These are phyloP conservation scores for Sarcodon aspratus DNA, from an alignment of 768 basidiomycete species.

Conservation along the genomic window DNA sequence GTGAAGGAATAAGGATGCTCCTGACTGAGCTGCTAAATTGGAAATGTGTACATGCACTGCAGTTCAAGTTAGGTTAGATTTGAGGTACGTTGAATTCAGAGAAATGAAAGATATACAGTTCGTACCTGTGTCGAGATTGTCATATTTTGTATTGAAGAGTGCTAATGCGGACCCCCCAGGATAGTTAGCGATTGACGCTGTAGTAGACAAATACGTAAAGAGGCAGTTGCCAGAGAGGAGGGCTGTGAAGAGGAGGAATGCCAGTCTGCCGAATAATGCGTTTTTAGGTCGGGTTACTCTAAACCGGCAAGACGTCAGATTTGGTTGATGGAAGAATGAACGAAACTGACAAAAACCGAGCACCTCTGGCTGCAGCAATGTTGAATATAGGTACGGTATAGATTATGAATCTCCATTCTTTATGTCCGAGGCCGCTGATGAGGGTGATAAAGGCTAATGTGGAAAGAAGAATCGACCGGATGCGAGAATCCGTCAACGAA, in stretches of 20 bases:
- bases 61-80: slow-evolving; percentile 4
- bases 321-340: background rate
- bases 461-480: slow-evolving; percentile 40
- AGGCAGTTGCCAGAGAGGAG: slow-evolving; percentile 42
- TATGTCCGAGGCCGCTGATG: slow-evolving; percentile 78
- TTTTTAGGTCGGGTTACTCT: slow-evolving; percentile 42
- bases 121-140: slow-evolving; percentile 19
- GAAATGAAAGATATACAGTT: background rate
- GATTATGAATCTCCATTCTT: slow-evolving; percentile 95
- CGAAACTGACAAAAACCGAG: slow-evolving; percentile 48
- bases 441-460: slow-evolving; percentile 41
- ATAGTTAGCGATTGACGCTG: slow-evolving; percentile 68
- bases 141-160: slow-evolving; percentile 43
- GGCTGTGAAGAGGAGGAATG: slow-evolving; percentile 32
- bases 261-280: slow-evolving; percentile 30
- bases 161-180: slow-evolving; percentile 75
- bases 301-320: slow-evolving; percentile 2
- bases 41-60: slow-evolving; percentile 67
- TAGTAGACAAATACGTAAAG: slow-evolving; percentile 39
- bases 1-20: slow-evolving; percentile 82
- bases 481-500: slow-evolving; percentile 30
- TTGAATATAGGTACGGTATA: slow-evolving; percentile 81
- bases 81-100: background rate
- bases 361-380: slow-evolving; percentile 60
- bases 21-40: slow-evolving; percentile 82